Base-by-base conservation (phyloP, 768 basidiomycete species). In the Tulasnella sp. region DNA sequence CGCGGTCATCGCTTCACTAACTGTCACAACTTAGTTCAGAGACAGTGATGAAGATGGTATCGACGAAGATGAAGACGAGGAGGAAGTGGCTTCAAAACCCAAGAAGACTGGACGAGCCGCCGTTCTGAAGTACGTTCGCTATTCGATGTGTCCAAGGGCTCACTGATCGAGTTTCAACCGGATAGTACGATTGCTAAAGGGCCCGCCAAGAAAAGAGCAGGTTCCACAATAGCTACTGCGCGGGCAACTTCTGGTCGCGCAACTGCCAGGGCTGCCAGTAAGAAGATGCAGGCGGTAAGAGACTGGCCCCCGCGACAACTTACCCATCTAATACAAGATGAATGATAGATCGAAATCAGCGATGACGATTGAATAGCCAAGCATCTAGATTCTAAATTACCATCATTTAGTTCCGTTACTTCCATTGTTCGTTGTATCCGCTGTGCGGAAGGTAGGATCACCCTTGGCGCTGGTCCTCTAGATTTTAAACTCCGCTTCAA, bases 51-150 rank as follows among this genome's bases (percentile, higher is more conserved):
- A 74, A 39, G 66, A 77, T 3, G 77, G 80, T 6, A 77, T 59
- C 29, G 59, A 79, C 2, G 75, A 76, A 7, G 76, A 77, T 0
- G 72, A 76, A 0, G 75, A 77, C 0, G 75, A 75, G 3, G 79
- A 79, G 21, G 77, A 75, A 5, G 72, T 72, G 31, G 65, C 69
- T 6, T 68, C 68, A 3, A 71, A 76, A 19, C 43, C 58, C 15
- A 40, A 82, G 67, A 75, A 75, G 62, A 79, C 27, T 39, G 52
- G 74, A 62, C 74, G 85, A 50, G 78, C 82, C 21, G 79, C 82
- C 8, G 77, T 82, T 12, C 66, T 83, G 34, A 83, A 77, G 85
- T 84, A 62, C 70, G 62, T 4, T 1, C 54, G 37, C n/a, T 34
- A 19, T n/a, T 17, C 60, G 40, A 11, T 49, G n/a, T 25, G 17